Evolutionary conservation across 1,139 yeast genomes (phyloP).

Genomic region (Kodamaea suecica): DNA sequence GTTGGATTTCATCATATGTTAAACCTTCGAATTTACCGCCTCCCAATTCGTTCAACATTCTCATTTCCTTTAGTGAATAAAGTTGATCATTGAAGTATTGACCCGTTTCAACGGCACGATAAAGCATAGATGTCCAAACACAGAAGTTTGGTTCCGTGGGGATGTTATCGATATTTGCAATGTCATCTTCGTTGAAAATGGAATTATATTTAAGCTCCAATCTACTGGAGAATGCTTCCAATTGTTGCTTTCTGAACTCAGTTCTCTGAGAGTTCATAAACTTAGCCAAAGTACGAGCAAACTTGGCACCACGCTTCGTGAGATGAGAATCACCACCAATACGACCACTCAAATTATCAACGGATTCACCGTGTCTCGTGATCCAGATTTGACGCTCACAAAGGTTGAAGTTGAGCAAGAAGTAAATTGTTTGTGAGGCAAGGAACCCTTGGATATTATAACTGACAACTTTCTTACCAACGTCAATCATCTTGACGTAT

Average conservation of each 20-base stretch:
- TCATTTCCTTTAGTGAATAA: constrained; percentile 81
- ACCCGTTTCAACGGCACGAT: constrained; percentile 76
- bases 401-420: constrained; percentile 82
- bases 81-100: constrained; percentile 66
- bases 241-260: constrained; percentile 65
- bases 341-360: constrained; percentile 76
- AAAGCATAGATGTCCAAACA: constrained; percentile 90
- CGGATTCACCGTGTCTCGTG: constrained; percentile 90
- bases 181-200: constrained; percentile 26
- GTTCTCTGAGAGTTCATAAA: constrained; percentile 73
- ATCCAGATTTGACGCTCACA: constrained; percentile 94
- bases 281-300: constrained; percentile 65
- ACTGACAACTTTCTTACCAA: constrained; percentile 89
- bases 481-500: constrained; percentile 93
- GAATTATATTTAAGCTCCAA: constrained; percentile 41
- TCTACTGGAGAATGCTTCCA: constrained; percentile 48
- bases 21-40: constrained; percentile 88
- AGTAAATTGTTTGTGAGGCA: constrained; percentile 91
- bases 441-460: constrained; percentile 88
- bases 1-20: constrained; percentile 56
- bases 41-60: constrained; percentile 90
- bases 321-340: constrained; percentile 91
- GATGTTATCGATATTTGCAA: constrained; percentile 33
- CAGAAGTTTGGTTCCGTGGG: constrained; percentile 69
- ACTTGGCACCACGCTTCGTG: constrained; percentile 75